These are phyloP conservation scores for Zoysia matrella DNA, from an alignment of 202 grass and related monocot species.

Conservation along the genomic window DNA sequence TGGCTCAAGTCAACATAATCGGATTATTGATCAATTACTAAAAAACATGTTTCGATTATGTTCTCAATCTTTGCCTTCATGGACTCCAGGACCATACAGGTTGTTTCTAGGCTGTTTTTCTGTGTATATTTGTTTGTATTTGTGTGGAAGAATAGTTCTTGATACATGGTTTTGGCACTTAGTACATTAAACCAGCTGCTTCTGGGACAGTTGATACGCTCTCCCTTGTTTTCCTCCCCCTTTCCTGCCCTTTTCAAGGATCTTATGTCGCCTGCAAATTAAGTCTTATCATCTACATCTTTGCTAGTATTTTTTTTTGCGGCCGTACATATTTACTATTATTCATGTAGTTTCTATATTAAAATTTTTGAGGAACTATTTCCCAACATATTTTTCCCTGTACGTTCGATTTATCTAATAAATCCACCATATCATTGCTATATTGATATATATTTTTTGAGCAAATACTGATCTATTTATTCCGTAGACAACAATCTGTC, in stretches of 20 bases:
- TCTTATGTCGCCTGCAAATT: constrained; percentile 51
- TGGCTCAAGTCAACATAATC: constrained; percentile 7
- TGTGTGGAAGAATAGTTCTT: not conserved
- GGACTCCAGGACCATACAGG: not conserved
- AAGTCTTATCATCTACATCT: constrained; percentile 17
- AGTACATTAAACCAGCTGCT: constrained; percentile 29
- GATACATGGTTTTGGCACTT: constrained; percentile 37
- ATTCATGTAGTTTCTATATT: not conserved
- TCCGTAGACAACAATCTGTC: constrained; percentile 35
- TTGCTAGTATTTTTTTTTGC: no score
- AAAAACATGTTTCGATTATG: not conserved
- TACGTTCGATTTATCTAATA: constrained; percentile 4
- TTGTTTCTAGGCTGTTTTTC: not conserved
- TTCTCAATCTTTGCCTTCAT: not conserved
- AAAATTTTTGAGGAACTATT: no score
- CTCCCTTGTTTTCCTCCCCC: constrained; percentile 61
- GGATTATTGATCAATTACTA: not conserved
- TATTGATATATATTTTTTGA: constrained; percentile 9
- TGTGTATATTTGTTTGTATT: not conserved
- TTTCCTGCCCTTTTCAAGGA: constrained; percentile 66
- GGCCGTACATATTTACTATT: not conserved
- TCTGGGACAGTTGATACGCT: constrained; percentile 23
- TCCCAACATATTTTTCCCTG: not conserved
- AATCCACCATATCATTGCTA: constrained; percentile 33
- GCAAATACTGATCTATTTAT: not conserved